Evolutionary conservation across 495 filamentous ascomycete species (phyloP).

Genomic region (Hapsidospora chrysogenum): DNA sequence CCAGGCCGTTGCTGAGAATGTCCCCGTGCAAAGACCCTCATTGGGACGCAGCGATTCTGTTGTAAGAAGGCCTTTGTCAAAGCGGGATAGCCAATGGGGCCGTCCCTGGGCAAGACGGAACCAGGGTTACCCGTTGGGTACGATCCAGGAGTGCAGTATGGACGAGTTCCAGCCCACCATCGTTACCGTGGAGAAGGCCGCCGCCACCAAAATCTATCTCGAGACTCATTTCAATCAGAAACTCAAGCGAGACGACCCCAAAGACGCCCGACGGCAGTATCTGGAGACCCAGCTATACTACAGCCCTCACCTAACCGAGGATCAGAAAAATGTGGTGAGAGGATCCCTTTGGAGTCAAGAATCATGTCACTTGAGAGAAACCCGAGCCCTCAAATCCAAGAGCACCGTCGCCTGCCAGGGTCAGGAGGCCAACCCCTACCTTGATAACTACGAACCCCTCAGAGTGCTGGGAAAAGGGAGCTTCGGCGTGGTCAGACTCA

Average conservation of each 20-base stretch:
- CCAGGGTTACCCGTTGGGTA: too few species aligned
- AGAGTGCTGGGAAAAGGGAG: slow-evolving; percentile 89
- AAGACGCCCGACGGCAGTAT: slow-evolving; percentile 47
- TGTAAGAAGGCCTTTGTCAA: too few species aligned
- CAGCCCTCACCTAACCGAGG: slow-evolving; percentile 27
- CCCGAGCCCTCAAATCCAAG: slow-evolving; percentile 47
- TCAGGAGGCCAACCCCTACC: slow-evolving; percentile 8
- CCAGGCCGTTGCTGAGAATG: too few species aligned
- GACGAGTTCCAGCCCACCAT: slow-evolving; percentile 39
- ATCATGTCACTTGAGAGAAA: slow-evolving; percentile 58
- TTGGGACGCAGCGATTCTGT: too few species aligned
- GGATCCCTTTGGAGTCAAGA: slow-evolving; percentile 47
- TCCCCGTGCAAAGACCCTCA: too few species aligned
- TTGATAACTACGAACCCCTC: slow-evolving; percentile 56
- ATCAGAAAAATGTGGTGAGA: slow-evolving; percentile 37
- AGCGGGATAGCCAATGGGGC: too few species aligned
- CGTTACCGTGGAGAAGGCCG: slow-evolving; percentile 56
- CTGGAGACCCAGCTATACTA: slow-evolving; percentile 47
- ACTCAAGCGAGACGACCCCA: slow-evolving; percentile 36
- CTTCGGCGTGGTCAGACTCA: slow-evolving; percentile 80
- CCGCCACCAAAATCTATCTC: slow-evolving; percentile 71
- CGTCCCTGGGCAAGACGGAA: too few species aligned
- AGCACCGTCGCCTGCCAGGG: slow-evolving; percentile 21
- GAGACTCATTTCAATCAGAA: slow-evolving; percentile 62
- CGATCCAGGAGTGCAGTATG: slow-evolving; percentile 22